Base-by-base conservation (phyloP, 176 grass and related monocot species). In the Tillandsia fasciculata region DNA sequence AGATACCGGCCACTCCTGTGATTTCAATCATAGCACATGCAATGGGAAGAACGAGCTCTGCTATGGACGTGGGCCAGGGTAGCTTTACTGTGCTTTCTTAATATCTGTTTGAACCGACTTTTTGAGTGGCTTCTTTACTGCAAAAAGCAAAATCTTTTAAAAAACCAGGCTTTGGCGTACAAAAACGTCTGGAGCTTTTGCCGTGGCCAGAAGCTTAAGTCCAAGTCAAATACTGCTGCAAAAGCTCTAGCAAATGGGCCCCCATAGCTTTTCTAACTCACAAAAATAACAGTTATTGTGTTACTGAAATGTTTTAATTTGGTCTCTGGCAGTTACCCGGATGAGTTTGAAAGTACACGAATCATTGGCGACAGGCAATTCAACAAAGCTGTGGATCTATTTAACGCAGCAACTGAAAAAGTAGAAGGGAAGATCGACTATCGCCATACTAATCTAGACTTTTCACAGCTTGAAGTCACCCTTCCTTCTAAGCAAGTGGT, bases 21-120 rank as follows among this genome's bases (percentile, higher is more conserved):
- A 99, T 74, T 99, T 99, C 74, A 99, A 99, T 76, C 94, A 90
- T 48, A 93, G 89, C 67, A 99, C 94, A 53, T 99, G 94, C 67
- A 88, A 99, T 64, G 94, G 94, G 59, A 99, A 90, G 84, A 99
- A 99, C 64, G 94, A 99, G 74, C 87, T 93, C 52, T 99, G 94
- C 72, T 99, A 99, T 68, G 87, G 89, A 72, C 84, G 89, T 77
- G 94, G 89, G 14, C 89, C 94, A 69, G 94, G 87, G 94, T 93
- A 99, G 22, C 5, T 71, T 54, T 23, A 79, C 50, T 51, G 48
- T 64, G 42, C 75, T 26, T 56, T 56, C 49, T 1, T 27, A 52
- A 51, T n/a, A 5, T 65, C 13, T 51, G 23, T 15, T n/a, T 9
- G 22, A 61, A 61, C 22, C 10, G 33, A 42, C 4, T 7, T 42